phyloP scores from a whole-genome alignment of 257 asterid genomes.

The Forsythia suspensa region DNA sequence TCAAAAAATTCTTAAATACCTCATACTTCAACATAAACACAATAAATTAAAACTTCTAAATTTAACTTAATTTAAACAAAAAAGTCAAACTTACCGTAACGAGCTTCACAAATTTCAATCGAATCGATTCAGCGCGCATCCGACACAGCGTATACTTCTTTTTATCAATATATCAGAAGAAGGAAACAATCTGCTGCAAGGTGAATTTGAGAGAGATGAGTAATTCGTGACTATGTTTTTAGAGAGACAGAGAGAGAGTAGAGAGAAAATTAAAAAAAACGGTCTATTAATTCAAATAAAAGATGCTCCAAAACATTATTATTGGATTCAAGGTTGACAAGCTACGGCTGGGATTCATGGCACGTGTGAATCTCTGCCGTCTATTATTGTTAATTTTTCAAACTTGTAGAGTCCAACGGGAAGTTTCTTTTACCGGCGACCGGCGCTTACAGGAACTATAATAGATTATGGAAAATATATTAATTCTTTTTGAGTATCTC shows the following conservation, averaged over 20 bases:
- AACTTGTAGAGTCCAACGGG: neutral
- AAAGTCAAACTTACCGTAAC: constrained; percentile 25
- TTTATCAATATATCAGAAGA: neutral
- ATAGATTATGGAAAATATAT: no score
- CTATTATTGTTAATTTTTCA: neutral
- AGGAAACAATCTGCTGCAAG: constrained; percentile 26
- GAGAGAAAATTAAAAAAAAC: constrained; percentile 17
- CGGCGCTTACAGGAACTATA: neutral
- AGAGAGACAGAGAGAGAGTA: constrained; percentile 16
- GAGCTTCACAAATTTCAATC: constrained; percentile 31
- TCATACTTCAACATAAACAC: neutral
- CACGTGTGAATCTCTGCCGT: constrained; percentile 20
- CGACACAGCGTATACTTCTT: neutral
- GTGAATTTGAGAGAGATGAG: constrained; percentile 10
- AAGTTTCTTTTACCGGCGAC: neutral
- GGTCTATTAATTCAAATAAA: constrained; percentile 54
- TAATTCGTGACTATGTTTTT: constrained; percentile 14
- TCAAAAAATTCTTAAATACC: constrained; percentile 1
- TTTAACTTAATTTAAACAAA: neutral
- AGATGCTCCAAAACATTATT: constrained; percentile 28
- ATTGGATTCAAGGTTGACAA: neutral
- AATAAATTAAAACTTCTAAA: neutral
- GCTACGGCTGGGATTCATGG: constrained; percentile 26
- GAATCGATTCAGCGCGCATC: constrained; percentile 37
- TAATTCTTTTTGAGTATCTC: no score